Percentiles rank a stretch among this genome's conserved stretches.
Conservation (phyloP, 805 yeast genomes). For the Ogataea ramenticola region DNA sequence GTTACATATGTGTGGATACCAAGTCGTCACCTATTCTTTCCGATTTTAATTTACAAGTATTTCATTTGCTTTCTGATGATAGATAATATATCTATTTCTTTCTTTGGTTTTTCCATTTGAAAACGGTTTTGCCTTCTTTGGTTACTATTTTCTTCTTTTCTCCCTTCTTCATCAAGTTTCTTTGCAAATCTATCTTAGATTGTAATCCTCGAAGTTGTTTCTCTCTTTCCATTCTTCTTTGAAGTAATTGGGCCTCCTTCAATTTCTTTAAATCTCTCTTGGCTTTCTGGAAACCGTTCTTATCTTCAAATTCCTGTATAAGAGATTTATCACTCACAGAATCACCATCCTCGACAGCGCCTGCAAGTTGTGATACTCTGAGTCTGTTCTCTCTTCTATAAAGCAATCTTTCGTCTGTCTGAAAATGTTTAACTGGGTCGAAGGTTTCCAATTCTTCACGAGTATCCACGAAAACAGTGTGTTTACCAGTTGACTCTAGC, state of each 20-base stretch:
- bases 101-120: conserved; percentile 81
- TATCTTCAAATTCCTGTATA: conserved; percentile 17
- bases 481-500: conserved; percentile 53
- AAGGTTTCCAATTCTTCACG: conserved; percentile 49
- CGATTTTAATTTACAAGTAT: background rate
- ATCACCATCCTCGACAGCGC: conserved; percentile 26
- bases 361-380: conserved; percentile 50
- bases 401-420: conserved; percentile 61
- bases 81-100: conserved; percentile 32
- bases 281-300: conserved; percentile 8
- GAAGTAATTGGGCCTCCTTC: conserved; percentile 51
- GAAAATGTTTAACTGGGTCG: conserved; percentile 57
- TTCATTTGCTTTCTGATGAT: no score
- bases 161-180: conserved; percentile 88
- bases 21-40: no score
- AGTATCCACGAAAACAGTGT: conserved; percentile 78
- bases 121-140: conserved; percentile 59
- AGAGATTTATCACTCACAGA: conserved; percentile 7
- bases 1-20: no score
- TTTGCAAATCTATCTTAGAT: conserved; percentile 65
- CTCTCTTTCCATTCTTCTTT: conserved; percentile 64
- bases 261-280: conserved; percentile 43
- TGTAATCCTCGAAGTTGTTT: conserved; percentile 62
- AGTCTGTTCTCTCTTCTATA: conserved; percentile 66
- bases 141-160: conserved; percentile 68